A percentile compares a stretch with the other conserved stretches of the same genome.
Evolutionary conservation across 805 yeast genomes (phyloP).

Genomic region (Saccharomyces mikatae): DNA sequence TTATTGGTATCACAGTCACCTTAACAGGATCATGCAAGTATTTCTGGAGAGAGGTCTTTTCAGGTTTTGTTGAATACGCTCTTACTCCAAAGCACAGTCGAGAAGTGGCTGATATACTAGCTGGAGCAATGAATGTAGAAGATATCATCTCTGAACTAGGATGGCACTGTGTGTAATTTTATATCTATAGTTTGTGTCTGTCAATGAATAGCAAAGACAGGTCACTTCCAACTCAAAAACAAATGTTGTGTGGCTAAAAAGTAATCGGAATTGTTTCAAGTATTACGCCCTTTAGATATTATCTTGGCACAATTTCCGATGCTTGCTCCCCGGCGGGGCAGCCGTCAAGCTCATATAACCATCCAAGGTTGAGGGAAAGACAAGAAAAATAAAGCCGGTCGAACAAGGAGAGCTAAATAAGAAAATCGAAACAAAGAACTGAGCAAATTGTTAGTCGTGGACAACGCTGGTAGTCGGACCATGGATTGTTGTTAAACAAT

Average conservation of each 20-base stretch:
- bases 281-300: background rate
- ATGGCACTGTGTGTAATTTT: background rate
- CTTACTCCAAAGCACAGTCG: background rate
- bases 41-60: constrained; percentile 7
- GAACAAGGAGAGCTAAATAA: background rate
- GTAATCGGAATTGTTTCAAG: background rate
- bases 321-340: background rate
- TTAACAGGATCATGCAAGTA: constrained; percentile 41
- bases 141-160: background rate
- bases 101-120: background rate
- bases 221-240: background rate
- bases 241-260: background rate
- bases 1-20: constrained; percentile 64
- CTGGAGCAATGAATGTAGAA: background rate
- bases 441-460: background rate
- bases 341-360: background rate
- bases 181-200: background rate
- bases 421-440: background rate
- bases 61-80: background rate
- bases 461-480: too few relatives aligned
- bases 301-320: background rate
- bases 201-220: background rate
- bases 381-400: background rate
- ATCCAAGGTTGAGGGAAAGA: background rate
- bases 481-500: background rate